Percentiles rank a stretch among this genome's conserved stretches.
Conservation (phyloP, 2,329 filamentous ascomycete genomes). For the Verticillium dahliae region DNA sequence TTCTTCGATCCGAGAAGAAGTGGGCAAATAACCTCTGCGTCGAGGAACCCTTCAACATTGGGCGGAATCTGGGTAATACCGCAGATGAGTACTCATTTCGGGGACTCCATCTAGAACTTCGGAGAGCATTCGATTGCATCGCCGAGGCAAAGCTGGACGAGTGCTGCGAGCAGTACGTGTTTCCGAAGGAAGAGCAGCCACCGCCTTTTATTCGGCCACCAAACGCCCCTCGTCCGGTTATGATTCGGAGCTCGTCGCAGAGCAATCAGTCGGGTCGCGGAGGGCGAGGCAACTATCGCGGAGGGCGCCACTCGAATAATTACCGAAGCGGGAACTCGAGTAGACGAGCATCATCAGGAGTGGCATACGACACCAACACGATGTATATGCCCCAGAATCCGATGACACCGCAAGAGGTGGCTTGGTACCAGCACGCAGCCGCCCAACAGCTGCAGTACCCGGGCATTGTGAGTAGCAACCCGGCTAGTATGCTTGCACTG, state of each 20-base stretch:
- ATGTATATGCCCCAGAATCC: constrained; percentile 37
- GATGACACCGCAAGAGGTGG: constrained; percentile 37
- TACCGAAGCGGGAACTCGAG: constrained; percentile 37
- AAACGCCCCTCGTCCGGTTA: constrained; percentile 45
- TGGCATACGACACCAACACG: constrained; percentile 41
- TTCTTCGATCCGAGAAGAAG: constrained; percentile 78
- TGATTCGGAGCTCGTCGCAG: constrained; percentile 56
- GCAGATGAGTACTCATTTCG: constrained; percentile 92
- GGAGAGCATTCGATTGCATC: constrained; percentile 79
- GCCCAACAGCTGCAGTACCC: constrained; percentile 30
- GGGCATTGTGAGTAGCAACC: constrained; percentile 11
- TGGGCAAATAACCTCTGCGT: constrained; percentile 93
- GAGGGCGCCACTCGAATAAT: constrained; percentile 39
- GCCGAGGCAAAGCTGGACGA: constrained; percentile 72
- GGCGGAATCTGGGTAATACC: constrained; percentile 88
- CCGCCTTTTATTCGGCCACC: constrained; percentile 50
- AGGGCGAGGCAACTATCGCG: constrained; percentile 41
- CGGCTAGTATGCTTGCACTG: constrained; percentile 8
- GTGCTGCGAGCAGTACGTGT: constrained; percentile 83
- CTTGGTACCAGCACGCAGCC: constrained; percentile 32
- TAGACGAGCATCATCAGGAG: constrained; percentile 46
- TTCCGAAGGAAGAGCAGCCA: constrained; percentile 72
- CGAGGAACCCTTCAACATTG: constrained; percentile 91
- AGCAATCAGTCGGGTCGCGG: constrained; percentile 40
- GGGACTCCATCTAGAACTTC: constrained; percentile 82